Conservation (phyloP, 306 rosid genomes). For the Clitoria ternatea region DNA sequence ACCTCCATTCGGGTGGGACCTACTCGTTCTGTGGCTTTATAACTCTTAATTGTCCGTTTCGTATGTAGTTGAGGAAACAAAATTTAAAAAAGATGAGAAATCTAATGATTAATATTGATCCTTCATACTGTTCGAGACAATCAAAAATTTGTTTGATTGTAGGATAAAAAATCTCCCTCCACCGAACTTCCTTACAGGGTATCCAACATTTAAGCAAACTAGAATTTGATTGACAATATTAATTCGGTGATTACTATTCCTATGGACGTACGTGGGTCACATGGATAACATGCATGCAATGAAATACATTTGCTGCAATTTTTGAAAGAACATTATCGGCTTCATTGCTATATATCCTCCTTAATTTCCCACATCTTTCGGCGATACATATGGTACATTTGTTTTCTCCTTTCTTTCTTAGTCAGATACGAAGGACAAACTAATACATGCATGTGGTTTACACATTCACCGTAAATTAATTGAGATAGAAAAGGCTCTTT, state of each 20-base stretch:
- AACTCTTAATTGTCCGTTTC: no score
- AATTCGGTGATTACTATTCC: conserved; percentile 9
- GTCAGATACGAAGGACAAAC: not conserved
- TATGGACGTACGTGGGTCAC: conserved; percentile 13
- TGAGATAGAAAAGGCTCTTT: not conserved
- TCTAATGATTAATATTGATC: no score
- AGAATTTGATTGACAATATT: no score
- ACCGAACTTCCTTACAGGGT: no score
- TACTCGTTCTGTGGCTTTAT: not conserved
- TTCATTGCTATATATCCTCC: not conserved
- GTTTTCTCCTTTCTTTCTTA: not conserved
- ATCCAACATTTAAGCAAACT: no score
- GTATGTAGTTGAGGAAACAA: no score
- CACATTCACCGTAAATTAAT: not conserved
- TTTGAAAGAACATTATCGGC: not conserved
- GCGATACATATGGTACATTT: conserved; percentile 10
- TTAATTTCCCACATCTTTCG: not conserved
- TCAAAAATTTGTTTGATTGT: no score
- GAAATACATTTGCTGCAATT: not conserved
- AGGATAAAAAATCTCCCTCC: no score
- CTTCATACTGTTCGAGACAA: no score
- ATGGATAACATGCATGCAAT: not conserved
- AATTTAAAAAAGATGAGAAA: no score
- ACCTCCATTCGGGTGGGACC: conserved; percentile 5
- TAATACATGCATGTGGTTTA: not conserved